A percentile compares a stretch with the other conserved stretches of the same genome.
Evolutionary conservation across 257 asterid species (phyloP).

Genomic region (Coffea eugenioides): DNA sequence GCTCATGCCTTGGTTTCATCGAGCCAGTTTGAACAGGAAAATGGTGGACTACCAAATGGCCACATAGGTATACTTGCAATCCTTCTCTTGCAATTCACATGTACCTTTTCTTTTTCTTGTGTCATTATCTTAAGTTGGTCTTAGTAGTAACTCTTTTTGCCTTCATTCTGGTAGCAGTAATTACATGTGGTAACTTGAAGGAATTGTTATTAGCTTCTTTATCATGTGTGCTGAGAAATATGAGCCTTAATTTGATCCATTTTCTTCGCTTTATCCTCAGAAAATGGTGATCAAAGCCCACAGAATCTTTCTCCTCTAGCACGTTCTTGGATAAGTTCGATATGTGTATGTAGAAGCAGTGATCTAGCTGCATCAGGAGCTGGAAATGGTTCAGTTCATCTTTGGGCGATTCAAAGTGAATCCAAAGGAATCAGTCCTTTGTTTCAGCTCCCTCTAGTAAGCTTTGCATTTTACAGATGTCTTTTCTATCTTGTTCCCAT

Average conservation of each 20-base stretch:
- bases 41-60: constrained; percentile 66
- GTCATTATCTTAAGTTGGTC: background rate
- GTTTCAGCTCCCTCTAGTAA: constrained; percentile 80
- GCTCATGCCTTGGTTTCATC: constrained; percentile 56
- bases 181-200: background rate
- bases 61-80: constrained; percentile 45
- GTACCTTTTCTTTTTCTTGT: constrained; percentile 2
- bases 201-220: background rate
- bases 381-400: constrained; percentile 84
- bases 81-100: background rate
- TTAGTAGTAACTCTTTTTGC: background rate
- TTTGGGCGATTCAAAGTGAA: constrained; percentile 78
- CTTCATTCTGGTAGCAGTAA: background rate
- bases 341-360: constrained; percentile 76
- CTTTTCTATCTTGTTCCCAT: constrained; percentile 6
- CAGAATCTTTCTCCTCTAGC: constrained; percentile 45
- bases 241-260: background rate
- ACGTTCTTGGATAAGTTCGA: constrained; percentile 82
- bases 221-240: background rate
- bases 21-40: constrained; percentile 31
- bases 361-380: constrained; percentile 99
- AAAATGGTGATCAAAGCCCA: constrained; percentile 35
- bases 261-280: constrained; percentile 36
- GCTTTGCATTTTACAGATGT: constrained; percentile 21
- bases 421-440: constrained; percentile 69